Base-by-base conservation (phyloP, 768 basidiomycete genomes). In the Nidula microcarpa region DNA sequence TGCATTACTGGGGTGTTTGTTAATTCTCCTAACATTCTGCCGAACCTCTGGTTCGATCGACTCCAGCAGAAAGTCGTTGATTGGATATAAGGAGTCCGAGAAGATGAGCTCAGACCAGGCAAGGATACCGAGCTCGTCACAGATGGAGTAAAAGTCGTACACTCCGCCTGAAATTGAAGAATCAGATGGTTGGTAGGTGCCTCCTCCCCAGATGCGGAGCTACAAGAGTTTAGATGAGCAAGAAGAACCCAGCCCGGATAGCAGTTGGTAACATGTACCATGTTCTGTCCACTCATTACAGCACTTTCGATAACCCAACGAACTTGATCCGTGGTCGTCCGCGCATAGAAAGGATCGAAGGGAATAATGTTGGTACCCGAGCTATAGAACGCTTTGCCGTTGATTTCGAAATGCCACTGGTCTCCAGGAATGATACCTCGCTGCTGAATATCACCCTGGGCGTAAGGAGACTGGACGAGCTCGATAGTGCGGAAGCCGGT, bases 71-170 rank as follows among this genome's bases (percentile, higher is more conserved):
- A 79, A 83, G 54, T 74, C 68, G 55, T 84, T 81, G 65, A 81
- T 74, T 1, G 81, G 77, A 55, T 81, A 83, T 23, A 82, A 56
- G 1, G 77, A 66, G 53, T 84, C 82, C 0, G 82, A 82, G 65
- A 82, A 84, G 49, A 81, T 80, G 50, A 83, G 74, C 57, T 85
- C 82, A 1, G 81, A 81, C 82, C 82, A 84, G 1, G 75, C 81
- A 46, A 85, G 66, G 55, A 84, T 80, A 6, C 82, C 81, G 0
- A 85, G 71, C 56, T 83, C 81, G 60, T 85, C 81, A 60, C 81
- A 84, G 18, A 79, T 60, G 0, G 75, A 73, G 62, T 83, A 84
- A 57, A 84, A 82, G 55, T 79, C 73, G 59, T 84, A 82, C 8
- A 71, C 74, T 18, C 80, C 81, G 1, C 71, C 70, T 10, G 71